These are phyloP conservation scores for Coleophoma crateriformis DNA, from an alignment of 2,329 filamentous ascomycete genomes.

Conservation along the genomic window DNA sequence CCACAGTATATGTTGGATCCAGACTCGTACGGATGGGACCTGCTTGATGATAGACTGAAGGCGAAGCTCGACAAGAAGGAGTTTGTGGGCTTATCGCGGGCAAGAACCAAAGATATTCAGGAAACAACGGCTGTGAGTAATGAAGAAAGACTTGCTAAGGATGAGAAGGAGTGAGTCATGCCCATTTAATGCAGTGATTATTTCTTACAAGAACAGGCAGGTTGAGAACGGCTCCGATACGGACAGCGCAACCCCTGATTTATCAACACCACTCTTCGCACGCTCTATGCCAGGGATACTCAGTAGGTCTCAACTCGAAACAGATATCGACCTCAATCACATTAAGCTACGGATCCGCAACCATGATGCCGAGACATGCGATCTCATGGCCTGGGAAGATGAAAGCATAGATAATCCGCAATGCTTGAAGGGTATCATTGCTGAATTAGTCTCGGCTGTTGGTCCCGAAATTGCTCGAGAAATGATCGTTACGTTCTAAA, in stretches of 20 bases:
- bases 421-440: slow-evolving; percentile 56
- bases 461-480: slow-evolving; percentile 52
- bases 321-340: slow-evolving; percentile 48
- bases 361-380: slow-evolving; percentile 36
- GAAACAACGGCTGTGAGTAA: neutral
- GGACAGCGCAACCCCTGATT: neutral
- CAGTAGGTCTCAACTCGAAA: slow-evolving; percentile 44
- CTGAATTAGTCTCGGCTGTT: slow-evolving; percentile 61
- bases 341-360: slow-evolving; percentile 42
- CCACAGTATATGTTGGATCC: slow-evolving; percentile 73
- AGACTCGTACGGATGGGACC: slow-evolving; percentile 56
- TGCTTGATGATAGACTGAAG: slow-evolving; percentile 48
- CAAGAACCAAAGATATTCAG: neutral
- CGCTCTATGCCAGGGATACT: slow-evolving; percentile 64
- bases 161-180: neutral
- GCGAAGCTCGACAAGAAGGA: slow-evolving; percentile 29
- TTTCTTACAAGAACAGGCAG: neutral
- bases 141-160: slow-evolving; percentile 9
- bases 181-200: too few species aligned
- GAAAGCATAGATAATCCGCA: slow-evolving; percentile 42
- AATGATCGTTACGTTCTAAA: slow-evolving; percentile 42
- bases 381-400: slow-evolving; percentile 55
- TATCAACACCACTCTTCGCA: slow-evolving; percentile 44
- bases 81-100: slow-evolving; percentile 18
- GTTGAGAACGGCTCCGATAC: slow-evolving; percentile 7